Percentiles rank a stretch among this genome's conserved stretches.
These are phyloP conservation scores for Arthroderma sp. DNA, from an alignment of 2,329 filamentous ascomycete species.

Conservation along the genomic window DNA sequence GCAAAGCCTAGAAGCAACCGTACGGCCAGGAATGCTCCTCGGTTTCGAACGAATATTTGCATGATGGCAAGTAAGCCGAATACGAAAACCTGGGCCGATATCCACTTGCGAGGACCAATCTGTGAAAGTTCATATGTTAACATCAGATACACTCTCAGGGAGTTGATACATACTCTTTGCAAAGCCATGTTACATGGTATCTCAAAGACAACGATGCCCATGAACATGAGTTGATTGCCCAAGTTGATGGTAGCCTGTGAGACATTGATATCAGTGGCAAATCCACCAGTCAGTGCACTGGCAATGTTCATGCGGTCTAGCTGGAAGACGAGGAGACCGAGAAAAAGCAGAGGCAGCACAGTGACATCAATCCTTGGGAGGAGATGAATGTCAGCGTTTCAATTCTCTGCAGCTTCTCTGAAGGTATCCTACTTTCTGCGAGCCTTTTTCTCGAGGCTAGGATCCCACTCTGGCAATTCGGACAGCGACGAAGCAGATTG, in stretches of 20 bases:
- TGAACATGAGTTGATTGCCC: slow-evolving; percentile 44
- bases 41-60: slow-evolving; percentile 35
- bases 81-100: slow-evolving; percentile 38
- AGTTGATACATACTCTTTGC: slow-evolving; percentile 14
- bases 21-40: slow-evolving; percentile 36
- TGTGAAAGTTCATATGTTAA: slow-evolving; percentile 19
- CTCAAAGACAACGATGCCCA: slow-evolving; percentile 40
- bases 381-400: neutral
- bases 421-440: neutral
- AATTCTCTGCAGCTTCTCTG: neutral
- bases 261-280: slow-evolving; percentile 34
- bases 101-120: slow-evolving; percentile 40
- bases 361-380: slow-evolving; percentile 34
- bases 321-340: slow-evolving; percentile 42
- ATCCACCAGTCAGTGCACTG: slow-evolving; percentile 40
- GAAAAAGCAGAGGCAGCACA: slow-evolving; percentile 39
- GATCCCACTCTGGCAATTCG: neutral
- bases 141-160: slow-evolving; percentile 11
- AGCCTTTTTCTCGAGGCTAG: neutral
- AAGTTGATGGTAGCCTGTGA: slow-evolving; percentile 40
- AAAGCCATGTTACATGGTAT: slow-evolving; percentile 41
- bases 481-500: neutral
- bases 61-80: slow-evolving; percentile 39
- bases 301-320: slow-evolving; percentile 44
- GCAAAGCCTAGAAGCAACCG: slow-evolving; percentile 38